Evolutionary conservation across 371 early-diverging fungal genomes (phyloP).

Genomic region (Saksenaea oblongispora): DNA sequence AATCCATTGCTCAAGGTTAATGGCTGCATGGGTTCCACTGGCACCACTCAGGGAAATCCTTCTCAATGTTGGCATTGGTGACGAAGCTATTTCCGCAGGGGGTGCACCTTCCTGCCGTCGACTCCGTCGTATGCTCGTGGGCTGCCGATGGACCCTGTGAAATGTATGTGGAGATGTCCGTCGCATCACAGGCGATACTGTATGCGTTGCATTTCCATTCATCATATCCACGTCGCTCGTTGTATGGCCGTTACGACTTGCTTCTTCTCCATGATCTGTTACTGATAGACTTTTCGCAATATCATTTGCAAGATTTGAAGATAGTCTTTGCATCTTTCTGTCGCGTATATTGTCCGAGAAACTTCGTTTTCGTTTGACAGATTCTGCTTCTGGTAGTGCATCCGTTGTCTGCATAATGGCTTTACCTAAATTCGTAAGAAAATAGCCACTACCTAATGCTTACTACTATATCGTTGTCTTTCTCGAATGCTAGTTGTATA

Average conservation of each 20-base stretch:
- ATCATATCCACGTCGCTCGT: slow-evolving; percentile 20
- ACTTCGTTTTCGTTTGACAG: slow-evolving; percentile 44
- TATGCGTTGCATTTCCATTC: slow-evolving; percentile 3
- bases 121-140: neutral
- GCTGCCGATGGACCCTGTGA: neutral
- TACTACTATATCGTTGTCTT: slow-evolving; percentile 10
- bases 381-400: neutral
- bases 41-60: neutral
- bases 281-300: slow-evolving; percentile 45
- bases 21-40: neutral
- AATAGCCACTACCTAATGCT: neutral
- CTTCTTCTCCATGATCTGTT: slow-evolving; percentile 11
- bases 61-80: slow-evolving; percentile 1
- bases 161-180: neutral
- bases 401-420: slow-evolving; percentile 7
- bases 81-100: neutral
- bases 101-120: neutral
- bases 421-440: slow-evolving; percentile 8
- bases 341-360: slow-evolving; percentile 35
- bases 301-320: slow-evolving; percentile 43
- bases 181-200: slow-evolving; percentile 2
- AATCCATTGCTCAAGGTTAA: slow-evolving; percentile 24
- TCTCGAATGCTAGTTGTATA: neutral
- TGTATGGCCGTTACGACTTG: neutral
- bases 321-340: slow-evolving; percentile 43